Evolutionary conservation across 148 eudicot species (phyloP), one percentile per base, ranked within the genome.

Genomic region (Linanthus parryae): DNA sequence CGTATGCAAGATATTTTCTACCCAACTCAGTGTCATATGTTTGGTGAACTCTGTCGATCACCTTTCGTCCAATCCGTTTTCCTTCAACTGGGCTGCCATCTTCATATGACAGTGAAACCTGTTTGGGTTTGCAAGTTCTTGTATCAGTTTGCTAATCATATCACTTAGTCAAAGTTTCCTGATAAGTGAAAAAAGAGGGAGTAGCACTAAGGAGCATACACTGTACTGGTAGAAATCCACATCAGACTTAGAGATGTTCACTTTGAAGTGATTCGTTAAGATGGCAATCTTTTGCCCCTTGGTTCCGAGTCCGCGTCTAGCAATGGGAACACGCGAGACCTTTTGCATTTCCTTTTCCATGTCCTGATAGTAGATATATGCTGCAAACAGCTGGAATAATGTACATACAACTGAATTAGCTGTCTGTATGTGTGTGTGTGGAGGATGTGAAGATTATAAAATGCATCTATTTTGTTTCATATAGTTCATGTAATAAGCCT

Each of bases 61-160:
- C 57, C 35, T 30, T 63, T 17, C 76, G 56, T n/a, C 76, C 81
- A 25, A 67, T 44, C 2, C 81, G 76, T 41, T 75, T 75, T 1
- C 20, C 73, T 4, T 75, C 75, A 0, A 63, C 76, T 0, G 62
- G 54, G 17, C 48, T 54, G 1, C 71, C 81, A 63, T 71, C 81
- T 31, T 75, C 81, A 27, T 75, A 71, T 1, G 19, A 48, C 1
- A 75, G 21, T 0, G 63, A 44, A 9, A 75, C 69, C 73, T 69
- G 39, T 44, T 14, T n/a, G n/a, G n/a, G n/a, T n/a, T n/a, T n/a
- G n/a, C n/a, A n/a, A n/a, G n/a, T n/a, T n/a, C n/a, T n/a, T n/a
- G n/a, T n/a, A n/a, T n/a, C n/a, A n/a, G n/a, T n/a, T n/a, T n/a
- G n/a, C n/a, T n/a, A n/a, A n/a, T n/a, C n/a, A n/a, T n/a, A n/a